Evolutionary conservation across 768 basidiomycete species (phyloP).

Genomic region (Psilocybe sp.): DNA sequence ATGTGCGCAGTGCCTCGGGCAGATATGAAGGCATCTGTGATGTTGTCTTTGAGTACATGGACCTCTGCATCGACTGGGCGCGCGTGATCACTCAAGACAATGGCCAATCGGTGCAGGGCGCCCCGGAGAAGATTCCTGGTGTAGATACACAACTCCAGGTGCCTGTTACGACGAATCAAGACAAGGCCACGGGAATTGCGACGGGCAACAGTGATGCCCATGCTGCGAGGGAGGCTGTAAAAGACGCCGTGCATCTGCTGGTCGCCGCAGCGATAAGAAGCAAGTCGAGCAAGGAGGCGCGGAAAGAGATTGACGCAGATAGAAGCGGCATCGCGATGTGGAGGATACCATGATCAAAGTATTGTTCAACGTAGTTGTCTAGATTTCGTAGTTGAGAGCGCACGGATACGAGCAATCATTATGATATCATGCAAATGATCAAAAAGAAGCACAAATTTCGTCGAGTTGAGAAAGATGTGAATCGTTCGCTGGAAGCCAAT

Average conservation of each 20-base stretch:
- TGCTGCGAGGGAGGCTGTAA: conserved; percentile 36
- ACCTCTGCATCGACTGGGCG: conserved; percentile 62
- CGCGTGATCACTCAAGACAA: conserved; percentile 35
- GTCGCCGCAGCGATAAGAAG: conserved; percentile 56
- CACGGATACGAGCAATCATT: neutral
- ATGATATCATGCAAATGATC: no score
- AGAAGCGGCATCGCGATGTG: conserved; percentile 66
- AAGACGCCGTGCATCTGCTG: conserved; percentile 46
- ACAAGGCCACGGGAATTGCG: neutral
- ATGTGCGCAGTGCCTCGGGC: conserved; percentile 26
- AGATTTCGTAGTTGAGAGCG: neutral
- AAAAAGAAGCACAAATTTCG: no score
- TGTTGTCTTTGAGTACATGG: conserved; percentile 56
- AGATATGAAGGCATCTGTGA: conserved; percentile 52
- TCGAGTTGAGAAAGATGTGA: no score
- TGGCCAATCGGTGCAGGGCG: conserved; percentile 1
- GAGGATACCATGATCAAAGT: conserved; percentile 46
- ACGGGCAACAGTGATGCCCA: conserved; percentile 7
- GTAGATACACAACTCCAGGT: neutral
- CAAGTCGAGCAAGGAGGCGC: conserved; percentile 48
- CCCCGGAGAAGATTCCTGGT: neutral
- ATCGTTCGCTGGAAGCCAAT: no score
- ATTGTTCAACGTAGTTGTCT: neutral
- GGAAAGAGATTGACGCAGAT: conserved; percentile 53
- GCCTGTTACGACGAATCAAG: neutral